phyloP scores from a whole-genome alignment of 345 rosid genomes.

The Melaleuca alternifolia region DNA sequence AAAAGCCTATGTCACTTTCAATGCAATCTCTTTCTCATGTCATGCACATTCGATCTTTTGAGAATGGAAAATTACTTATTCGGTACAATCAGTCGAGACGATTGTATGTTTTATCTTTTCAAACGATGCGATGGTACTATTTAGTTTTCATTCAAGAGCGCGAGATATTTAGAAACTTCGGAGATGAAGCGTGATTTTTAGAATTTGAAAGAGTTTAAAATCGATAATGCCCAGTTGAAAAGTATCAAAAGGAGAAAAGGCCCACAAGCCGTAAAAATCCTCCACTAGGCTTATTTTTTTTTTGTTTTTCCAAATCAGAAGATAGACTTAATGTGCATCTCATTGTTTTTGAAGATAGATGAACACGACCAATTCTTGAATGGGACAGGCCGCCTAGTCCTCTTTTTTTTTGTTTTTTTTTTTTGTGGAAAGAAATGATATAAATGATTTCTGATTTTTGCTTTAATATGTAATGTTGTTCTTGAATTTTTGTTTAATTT shows the following conservation, averaged over 20 bases:
- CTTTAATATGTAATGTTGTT: no score
- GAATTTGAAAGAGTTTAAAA: not conserved
- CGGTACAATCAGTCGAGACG: not conserved
- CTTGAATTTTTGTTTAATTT: no score
- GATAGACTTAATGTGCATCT: not conserved
- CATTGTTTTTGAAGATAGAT: not conserved
- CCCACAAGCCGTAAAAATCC: not conserved
- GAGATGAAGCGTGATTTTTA: not conserved
- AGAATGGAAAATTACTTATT: fast-evolving
- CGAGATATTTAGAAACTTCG: not conserved
- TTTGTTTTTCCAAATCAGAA: no score
- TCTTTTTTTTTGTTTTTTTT: no score
- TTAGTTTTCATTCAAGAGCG: not conserved
- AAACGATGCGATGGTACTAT: not conserved
- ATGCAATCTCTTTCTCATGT: not conserved
- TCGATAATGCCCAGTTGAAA: not conserved
- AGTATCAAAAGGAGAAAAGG: not conserved
- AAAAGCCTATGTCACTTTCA: not conserved
- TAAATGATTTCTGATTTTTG: no score
- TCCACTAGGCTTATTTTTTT: not conserved
- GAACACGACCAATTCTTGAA: not conserved
- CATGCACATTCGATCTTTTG: not conserved
- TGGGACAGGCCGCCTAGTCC: no score
- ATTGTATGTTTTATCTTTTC: not conserved
- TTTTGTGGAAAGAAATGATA: no score